Percentiles rank a stretch among this genome's conserved stretches.
Conservation (phyloP, 75 land plant species). For the Selaginella moellendorffii region DNA sequence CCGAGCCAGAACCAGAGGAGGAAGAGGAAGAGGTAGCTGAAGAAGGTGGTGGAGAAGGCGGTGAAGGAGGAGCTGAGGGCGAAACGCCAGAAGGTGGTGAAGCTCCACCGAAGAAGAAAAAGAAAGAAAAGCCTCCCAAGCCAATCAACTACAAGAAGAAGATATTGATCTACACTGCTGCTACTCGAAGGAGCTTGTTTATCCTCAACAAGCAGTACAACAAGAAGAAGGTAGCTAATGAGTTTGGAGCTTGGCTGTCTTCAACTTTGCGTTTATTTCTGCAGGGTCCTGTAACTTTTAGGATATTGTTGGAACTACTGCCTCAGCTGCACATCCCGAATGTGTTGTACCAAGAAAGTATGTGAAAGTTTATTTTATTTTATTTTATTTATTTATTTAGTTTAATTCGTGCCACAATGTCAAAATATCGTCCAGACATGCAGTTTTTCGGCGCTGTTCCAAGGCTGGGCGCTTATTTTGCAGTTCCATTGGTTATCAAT, state of each 20-base stretch:
- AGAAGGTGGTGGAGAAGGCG: not conserved
- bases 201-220: slow-evolving; percentile 7
- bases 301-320: slow-evolving; percentile 4
- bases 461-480: slow-evolving; percentile 8
- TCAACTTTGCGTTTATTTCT: not conserved
- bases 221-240: slow-evolving; percentile 2
- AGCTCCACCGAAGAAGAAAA: not conserved
- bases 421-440: slow-evolving; percentile 4
- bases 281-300: slow-evolving; percentile 10
- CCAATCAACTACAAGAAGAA: slow-evolving; percentile 20
- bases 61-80: slow-evolving; percentile 3
- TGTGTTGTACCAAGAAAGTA: slow-evolving; percentile 17
- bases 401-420: not conserved
- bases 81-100: slow-evolving; percentile 1
- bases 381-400: not conserved
- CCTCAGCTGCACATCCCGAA: slow-evolving; percentile 9
- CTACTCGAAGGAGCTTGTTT: slow-evolving; percentile 11
- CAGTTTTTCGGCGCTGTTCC: slow-evolving; percentile 11
- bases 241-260: not conserved
- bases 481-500: not conserved
- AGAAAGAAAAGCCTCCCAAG: slow-evolving; percentile 14
- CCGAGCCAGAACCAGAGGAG: not conserved
- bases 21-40: not conserved
- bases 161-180: slow-evolving; percentile 15
- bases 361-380: not conserved